Percentiles rank a stretch among this genome's conserved stretches.
These are phyloP conservation scores for Trichophyton verrucosum DNA, from an alignment of 2,329 filamentous ascomycete species.

Conservation along the genomic window DNA sequence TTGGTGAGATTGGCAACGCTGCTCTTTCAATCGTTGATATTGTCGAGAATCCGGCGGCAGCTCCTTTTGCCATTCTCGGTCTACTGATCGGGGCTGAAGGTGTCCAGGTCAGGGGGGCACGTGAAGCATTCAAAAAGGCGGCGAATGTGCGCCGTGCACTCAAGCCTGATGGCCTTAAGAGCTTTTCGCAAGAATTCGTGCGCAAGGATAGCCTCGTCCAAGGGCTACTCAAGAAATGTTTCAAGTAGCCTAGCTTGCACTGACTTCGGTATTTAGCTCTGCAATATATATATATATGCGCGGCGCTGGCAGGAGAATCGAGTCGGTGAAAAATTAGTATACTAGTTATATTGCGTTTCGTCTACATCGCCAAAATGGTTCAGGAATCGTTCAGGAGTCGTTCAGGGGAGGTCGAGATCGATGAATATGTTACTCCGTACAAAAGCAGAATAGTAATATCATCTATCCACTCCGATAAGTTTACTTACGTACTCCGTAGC, in stretches of 20 bases:
- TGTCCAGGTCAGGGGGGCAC: neutral
- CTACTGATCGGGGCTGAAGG: constrained; percentile 3
- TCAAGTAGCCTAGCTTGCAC: neutral
- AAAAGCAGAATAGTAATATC: too few species aligned
- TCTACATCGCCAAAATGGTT: too few species aligned
- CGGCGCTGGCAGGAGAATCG: too few species aligned
- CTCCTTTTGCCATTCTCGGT: constrained; percentile 2
- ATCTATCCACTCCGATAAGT: too few species aligned
- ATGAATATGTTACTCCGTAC: too few species aligned
- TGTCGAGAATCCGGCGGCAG: neutral
- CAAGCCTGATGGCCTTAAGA: neutral
- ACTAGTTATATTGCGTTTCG: too few species aligned
- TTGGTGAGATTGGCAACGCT: constrained; percentile 5
- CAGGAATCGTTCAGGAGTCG: too few species aligned
- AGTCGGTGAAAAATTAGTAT: too few species aligned
- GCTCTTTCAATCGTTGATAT: neutral
- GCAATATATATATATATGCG: too few species aligned
- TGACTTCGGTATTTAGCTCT: neutral
- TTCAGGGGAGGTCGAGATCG: too few species aligned
- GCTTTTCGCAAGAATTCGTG: constrained; percentile 2
- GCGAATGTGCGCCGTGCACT: constrained; percentile 3
- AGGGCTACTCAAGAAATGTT: neutral
- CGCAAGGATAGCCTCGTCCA: constrained; percentile 1
- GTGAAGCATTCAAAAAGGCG: neutral
- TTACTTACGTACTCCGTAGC: too few species aligned